Evolutionary conservation across 164 flowering plant genomes (phyloP), one percentile per base, ranked within the genome.

Genomic region (Taxillus chinensis): DNA sequence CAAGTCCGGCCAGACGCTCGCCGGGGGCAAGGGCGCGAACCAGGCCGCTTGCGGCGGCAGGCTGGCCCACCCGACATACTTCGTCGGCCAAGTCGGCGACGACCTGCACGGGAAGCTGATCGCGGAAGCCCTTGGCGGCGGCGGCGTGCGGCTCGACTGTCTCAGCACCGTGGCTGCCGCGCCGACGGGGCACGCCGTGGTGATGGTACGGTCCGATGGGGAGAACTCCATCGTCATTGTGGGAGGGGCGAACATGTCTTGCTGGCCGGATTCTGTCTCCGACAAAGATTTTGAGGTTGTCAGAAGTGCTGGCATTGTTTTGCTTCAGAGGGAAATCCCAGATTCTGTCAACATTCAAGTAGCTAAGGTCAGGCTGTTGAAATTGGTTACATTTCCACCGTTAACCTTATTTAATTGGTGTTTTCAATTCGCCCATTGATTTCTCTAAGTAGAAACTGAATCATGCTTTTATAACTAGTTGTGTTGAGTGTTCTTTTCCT

Each of bases 121-220:
- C 45, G 64, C 71, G 7, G 89, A 78, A 50, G 97, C 97, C 0
- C 75, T 93, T 41, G 72, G 60, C 52, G 60, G 53, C 41, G 73
- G 95, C 67, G 98, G 98, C 42, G 96, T 93, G 7, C 49, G 27
- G 8, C 27, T 87, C 45, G 88, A 81, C 59, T 62, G 75, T 66
- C 64, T 93, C 60, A 81, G 38, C 60, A 67, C 48, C 37, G 81
- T 84, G 58, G 42, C 58, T 42, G 77, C 57, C 45, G 90, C 67
- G 5, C 98, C 98, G 9, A 90, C 98, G 55, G 98, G 98, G 38
- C 96, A 93, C 72, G 98, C 98, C 43, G 96, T 90, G 67, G 97
- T 93, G 72, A 93, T 90, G 96, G 85, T 90, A 5, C 90, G 80
- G 60, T 40, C 83, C 51, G 87, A 75, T 71, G 98, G 98, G 63